Conservation (phyloP, 2,329 filamentous ascomycete genomes). For the Aphanoascus verrucosus region DNA sequence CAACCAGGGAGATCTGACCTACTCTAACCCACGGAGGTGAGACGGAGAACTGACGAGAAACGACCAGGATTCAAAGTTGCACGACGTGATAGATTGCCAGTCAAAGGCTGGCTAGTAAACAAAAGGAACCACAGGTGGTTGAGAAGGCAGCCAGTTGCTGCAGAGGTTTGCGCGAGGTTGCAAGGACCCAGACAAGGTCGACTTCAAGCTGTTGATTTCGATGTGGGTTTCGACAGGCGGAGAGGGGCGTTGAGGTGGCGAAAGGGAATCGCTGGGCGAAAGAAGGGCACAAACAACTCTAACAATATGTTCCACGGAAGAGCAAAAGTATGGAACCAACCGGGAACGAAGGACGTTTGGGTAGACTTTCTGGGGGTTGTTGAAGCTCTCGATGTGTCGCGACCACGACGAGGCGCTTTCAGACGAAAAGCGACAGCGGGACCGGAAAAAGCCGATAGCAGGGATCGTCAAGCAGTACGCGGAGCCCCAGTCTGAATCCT, state of each 20-base stretch:
- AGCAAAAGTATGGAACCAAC: neutral
- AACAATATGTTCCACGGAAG: neutral
- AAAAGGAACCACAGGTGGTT: neutral
- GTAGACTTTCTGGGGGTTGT: neutral
- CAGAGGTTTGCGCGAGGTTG: neutral
- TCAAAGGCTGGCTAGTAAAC: neutral
- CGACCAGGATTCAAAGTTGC: neutral
- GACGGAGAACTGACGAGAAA: neutral
- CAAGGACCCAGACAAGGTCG: neutral
- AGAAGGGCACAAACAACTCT: slow-evolving; percentile 1
- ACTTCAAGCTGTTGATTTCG: neutral
- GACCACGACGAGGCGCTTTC: neutral
- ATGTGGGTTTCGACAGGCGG: neutral
- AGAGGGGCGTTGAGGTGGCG: neutral
- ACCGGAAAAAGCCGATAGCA: neutral
- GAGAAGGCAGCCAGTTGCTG: neutral
- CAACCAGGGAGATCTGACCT: slow-evolving; percentile 21
- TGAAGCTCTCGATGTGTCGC: neutral
- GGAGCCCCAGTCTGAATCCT: neutral
- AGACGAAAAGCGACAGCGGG: neutral
- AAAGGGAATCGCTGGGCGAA: neutral
- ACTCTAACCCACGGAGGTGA: slow-evolving; percentile 7
- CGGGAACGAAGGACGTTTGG: neutral
- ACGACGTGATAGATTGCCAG: neutral
- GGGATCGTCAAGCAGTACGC: neutral